Evolutionary conservation across 1,284 basidiomycete species (phyloP), one percentile per base, ranked within the genome.

Genomic region (Lentinus polychrous): DNA sequence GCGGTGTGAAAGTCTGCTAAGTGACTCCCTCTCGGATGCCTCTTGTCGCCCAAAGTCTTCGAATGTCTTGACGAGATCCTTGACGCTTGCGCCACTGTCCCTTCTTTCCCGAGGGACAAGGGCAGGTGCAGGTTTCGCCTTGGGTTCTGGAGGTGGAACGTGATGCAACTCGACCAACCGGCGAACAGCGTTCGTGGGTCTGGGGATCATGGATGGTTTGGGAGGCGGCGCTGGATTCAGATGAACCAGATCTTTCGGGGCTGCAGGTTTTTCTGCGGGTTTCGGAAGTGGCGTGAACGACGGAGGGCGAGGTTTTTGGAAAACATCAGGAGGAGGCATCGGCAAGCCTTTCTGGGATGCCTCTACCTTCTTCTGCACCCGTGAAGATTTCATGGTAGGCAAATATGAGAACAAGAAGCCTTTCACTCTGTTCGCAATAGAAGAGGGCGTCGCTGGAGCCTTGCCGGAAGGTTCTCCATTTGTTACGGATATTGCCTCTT

Each of bases 71-170:
- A 86, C 76, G 48, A 88, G 61, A 45, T 87, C 84, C 63, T 74
- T 83, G 45, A 88, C 85, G 56, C 83, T 86, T 46, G 73, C 71
- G 11, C 73, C 74, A 55, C 83, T 85, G 50, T 75, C 78, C 57
- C 76, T 65, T 51, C 79, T 63, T 18, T 65, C 66, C 32, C 73
- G 60, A 22, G 64, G 49, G 10, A 60, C 52, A 7, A 57, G 53
- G 8, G 54, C 49, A 10, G 63, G 52, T 38, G 38, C 50, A 36
- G 57, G 51, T 38, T 58, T 57, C 31, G 55, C 48, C 2, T 57
- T 49, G 33, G 50, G 49, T 43, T 55, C 57, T 17, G 49, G 49
- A 31, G 65, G 63, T 1, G 68, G 69, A 2, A 75, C 65, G 34
- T 74, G 79, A 40, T 77, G 71, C 43, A 86, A 65, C 40, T 83